These are phyloP conservation scores for Penicillium paradoxum DNA, from an alignment of 495 filamentous ascomycete genomes.

Conservation along the genomic window DNA sequence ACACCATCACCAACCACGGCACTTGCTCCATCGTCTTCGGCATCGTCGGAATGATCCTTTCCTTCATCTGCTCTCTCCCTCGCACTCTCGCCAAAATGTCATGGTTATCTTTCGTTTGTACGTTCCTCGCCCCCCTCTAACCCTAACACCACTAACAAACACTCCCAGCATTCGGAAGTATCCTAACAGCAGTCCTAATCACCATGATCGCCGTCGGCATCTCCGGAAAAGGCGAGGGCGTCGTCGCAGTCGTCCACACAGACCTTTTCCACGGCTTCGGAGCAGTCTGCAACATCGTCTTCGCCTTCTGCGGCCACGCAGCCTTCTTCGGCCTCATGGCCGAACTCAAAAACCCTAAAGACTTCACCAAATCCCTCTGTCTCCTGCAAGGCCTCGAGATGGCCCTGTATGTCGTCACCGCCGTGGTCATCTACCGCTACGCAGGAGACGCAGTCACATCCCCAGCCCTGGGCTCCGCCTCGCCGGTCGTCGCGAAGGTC, in stretches of 20 bases:
- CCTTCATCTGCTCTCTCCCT: slow-evolving; percentile 61
- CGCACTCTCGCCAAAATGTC: slow-evolving; percentile 59
- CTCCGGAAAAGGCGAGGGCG: slow-evolving; percentile 22
- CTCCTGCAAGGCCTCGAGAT: slow-evolving; percentile 61
- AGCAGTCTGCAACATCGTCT: slow-evolving; percentile 45
- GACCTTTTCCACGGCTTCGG: slow-evolving; percentile 36
- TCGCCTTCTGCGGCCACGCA: slow-evolving; percentile 55
- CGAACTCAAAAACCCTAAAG: slow-evolving; percentile 64
- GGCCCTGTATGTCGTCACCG: slow-evolving; percentile 53
- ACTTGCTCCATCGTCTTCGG: slow-evolving; percentile 68
- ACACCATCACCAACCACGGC: slow-evolving; percentile 59
- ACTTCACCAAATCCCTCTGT: slow-evolving; percentile 63
- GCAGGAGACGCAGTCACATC: slow-evolving; percentile 62
- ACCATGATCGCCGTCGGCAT: slow-evolving; percentile 65
- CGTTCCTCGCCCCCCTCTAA: not conserved
- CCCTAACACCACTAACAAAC: slow-evolving; percentile 16
- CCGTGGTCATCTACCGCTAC: slow-evolving; percentile 61
- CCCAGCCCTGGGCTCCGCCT: slow-evolving; percentile 68
- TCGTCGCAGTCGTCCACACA: slow-evolving; percentile 28
- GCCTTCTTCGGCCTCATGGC: slow-evolving; percentile 73
- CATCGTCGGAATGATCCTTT: slow-evolving; percentile 59
- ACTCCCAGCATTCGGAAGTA: slow-evolving; percentile 56
- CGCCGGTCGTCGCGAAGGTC: slow-evolving; percentile 55
- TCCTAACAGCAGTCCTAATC: slow-evolving; percentile 63
- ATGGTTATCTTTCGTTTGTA: slow-evolving; percentile 60